phyloP scores from a whole-genome alignment of 1,139 yeast genomes.

The Pichia cactophila region DNA sequence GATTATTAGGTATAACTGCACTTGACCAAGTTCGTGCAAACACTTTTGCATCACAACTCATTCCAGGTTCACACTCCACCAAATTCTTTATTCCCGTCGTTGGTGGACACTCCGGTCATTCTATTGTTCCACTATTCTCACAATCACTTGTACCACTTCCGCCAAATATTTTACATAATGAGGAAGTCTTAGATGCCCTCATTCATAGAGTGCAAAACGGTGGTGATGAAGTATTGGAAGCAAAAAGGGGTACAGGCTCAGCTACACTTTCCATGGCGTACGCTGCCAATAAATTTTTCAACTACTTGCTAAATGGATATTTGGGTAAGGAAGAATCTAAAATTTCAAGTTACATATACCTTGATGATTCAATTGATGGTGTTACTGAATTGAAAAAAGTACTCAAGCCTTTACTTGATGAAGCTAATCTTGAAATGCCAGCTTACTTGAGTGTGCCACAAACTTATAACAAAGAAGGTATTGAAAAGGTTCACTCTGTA shows the following conservation, averaged over 20 bases:
- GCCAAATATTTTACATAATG: slow-evolving; percentile 34
- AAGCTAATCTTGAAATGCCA: slow-evolving; percentile 31
- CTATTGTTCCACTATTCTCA: slow-evolving; percentile 84
- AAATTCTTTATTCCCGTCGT: slow-evolving; percentile 68
- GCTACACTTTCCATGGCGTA: slow-evolving; percentile 97
- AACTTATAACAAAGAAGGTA: slow-evolving; percentile 51
- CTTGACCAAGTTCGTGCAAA: slow-evolving; percentile 86
- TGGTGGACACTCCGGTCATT: slow-evolving; percentile 96
- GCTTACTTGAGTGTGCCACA: slow-evolving; percentile 53
- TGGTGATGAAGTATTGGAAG: slow-evolving; percentile 95
- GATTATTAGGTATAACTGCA: slow-evolving; percentile 87
- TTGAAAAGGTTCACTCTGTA: slow-evolving; percentile 42
- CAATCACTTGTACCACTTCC: slow-evolving; percentile 35
- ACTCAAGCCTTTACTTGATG: slow-evolving; percentile 28
- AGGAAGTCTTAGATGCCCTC: slow-evolving; percentile 56
- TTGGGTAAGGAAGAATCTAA: slow-evolving; percentile 20
- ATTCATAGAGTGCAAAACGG: slow-evolving; percentile 91
- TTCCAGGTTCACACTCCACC: slow-evolving; percentile 26
- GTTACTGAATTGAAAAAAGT: slow-evolving; percentile 29
- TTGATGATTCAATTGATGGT: slow-evolving; percentile 41
- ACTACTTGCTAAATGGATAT: slow-evolving; percentile 38
- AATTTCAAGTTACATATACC: slow-evolving; percentile 45
- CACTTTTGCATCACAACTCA: slow-evolving; percentile 56
- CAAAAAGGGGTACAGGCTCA: slow-evolving; percentile 91
- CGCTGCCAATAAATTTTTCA: slow-evolving; percentile 79